These are phyloP conservation scores for Chaetothyriales sp. DNA, from an alignment of 2,329 filamentous ascomycete species.

Conservation along the genomic window DNA sequence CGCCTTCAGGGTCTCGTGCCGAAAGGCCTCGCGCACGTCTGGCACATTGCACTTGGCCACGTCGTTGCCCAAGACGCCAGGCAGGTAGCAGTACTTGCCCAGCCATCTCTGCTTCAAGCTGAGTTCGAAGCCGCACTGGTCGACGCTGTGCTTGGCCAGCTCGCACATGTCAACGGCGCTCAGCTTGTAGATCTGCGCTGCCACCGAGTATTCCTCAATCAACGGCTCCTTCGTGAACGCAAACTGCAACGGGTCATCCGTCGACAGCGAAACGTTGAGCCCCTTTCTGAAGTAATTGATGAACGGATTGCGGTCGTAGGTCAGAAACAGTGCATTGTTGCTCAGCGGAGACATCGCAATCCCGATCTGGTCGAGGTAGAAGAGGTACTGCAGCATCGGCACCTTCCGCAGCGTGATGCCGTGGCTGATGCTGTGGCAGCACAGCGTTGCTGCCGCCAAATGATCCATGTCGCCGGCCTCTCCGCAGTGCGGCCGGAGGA, in stretches of 20 bases:
- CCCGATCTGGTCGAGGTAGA: slow-evolving; percentile 94
- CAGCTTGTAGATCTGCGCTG: slow-evolving; percentile 95
- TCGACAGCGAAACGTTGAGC: slow-evolving; percentile 87
- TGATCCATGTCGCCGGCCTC: slow-evolving; percentile 96
- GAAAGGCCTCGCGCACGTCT: slow-evolving; percentile 76
- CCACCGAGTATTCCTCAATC: slow-evolving; percentile 96
- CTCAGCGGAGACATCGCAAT: slow-evolving; percentile 98
- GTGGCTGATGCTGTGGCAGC: slow-evolving; percentile 93
- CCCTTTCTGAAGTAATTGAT: slow-evolving; percentile 89
- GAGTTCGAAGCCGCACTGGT: slow-evolving; percentile 85
- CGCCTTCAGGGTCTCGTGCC: slow-evolving; percentile 69
- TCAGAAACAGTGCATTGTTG: slow-evolving; percentile 92
- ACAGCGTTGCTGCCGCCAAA: slow-evolving; percentile 75
- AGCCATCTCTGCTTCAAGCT: slow-evolving; percentile 85
- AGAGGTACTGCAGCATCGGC: slow-evolving; percentile 86
- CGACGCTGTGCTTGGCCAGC: slow-evolving; percentile 86
- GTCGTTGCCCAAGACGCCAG: slow-evolving; percentile 71
- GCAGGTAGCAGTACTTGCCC: slow-evolving; percentile 58
- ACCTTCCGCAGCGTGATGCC: slow-evolving; percentile 86
- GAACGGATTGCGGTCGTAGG: slow-evolving; percentile 94
- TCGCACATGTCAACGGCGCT: slow-evolving; percentile 98
- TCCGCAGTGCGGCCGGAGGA: slow-evolving; percentile 84
- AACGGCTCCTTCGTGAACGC: slow-evolving; percentile 96
- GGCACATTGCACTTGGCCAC: slow-evolving; percentile 96
- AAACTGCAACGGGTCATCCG: slow-evolving; percentile 92